Evolutionary conservation across 2,329 filamentous ascomycete species (phyloP), one percentile per base, ranked within the genome.

Genomic region (Cercospora brassicicola): DNA sequence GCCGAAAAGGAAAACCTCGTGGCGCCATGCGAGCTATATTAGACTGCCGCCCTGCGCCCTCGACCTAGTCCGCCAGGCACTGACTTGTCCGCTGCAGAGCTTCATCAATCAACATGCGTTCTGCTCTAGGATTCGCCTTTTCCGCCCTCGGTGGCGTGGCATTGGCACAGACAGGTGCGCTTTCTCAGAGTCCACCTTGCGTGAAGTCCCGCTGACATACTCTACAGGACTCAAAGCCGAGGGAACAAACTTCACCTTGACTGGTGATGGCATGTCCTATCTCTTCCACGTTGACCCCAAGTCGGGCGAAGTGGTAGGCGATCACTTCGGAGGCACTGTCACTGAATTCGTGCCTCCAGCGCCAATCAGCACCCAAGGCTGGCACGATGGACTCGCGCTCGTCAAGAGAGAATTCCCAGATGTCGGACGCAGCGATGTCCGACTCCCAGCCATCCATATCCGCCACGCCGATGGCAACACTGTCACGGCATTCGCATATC

Each of bases 341-440:
- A 83, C 82, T 2, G 88, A 88, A 60, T 82, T 85, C 15, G 80
- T 85, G 1, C 81, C 83, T 0, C 79, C 81, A 1, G 79, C 82
- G 42, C 74, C 71, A 3, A 76, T 81, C 9, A 69, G 72, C 0
- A 71, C 77, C 3, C 76, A 82, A 18, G 88, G 88, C 55, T 90
- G 88, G 88, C 80, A 83, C 39, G 78, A 83, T 33, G 74, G 81
- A 59, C 76, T 83, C 39, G 84, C 83, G 10, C 86, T 85, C 51
- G 75, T 84, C 15, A 83, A 86, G 15, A 84, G 88, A 30, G 88
- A 90, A 74, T 89, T 89, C 64, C 88, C 88, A 1, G 88, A 90
- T 67, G 79, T 88, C 4, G 88, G 88, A 0, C 83, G 88, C 7
- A 88, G 88, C 15, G 88, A 90, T 73, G 88, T 89, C 70, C 84